Percentiles rank a stretch among this genome's conserved stretches.
These are phyloP conservation scores for Penicillium bialowiezense DNA, from an alignment of 495 filamentous ascomycete species.

Conservation along the genomic window DNA sequence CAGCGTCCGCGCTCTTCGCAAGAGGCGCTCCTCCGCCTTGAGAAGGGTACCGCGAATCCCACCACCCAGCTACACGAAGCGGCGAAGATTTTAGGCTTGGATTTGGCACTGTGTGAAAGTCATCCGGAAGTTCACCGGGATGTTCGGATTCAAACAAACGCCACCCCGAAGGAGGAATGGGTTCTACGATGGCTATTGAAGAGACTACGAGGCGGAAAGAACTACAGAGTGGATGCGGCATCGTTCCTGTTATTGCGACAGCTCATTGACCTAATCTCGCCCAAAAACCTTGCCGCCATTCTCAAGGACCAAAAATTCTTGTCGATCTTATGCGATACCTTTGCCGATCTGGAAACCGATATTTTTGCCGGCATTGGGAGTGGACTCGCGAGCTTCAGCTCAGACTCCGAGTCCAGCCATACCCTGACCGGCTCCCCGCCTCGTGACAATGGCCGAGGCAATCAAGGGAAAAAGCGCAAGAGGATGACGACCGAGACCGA, in stretches of 20 bases:
- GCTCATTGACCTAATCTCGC: slow-evolving; percentile 43
- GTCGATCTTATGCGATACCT: slow-evolving; percentile 37
- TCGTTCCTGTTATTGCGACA: slow-evolving; percentile 51
- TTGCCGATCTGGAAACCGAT: slow-evolving; percentile 38
- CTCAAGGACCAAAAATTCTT: slow-evolving; percentile 51
- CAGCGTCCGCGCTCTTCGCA: slow-evolving; percentile 45
- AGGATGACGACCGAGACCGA: slow-evolving; percentile 33
- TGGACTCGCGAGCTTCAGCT: slow-evolving; percentile 19
- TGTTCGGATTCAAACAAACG: slow-evolving; percentile 20
- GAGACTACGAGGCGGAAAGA: slow-evolving; percentile 47
- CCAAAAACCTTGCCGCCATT: slow-evolving; percentile 45
- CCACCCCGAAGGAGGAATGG: slow-evolving; percentile 61
- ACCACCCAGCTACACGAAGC: slow-evolving; percentile 43
- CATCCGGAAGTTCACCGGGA: slow-evolving; percentile 32
- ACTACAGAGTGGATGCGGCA: slow-evolving; percentile 40
- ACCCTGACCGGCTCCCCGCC: slow-evolving; percentile 38
- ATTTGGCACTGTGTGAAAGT: slow-evolving; percentile 35
- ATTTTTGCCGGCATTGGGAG: slow-evolving; percentile 30
- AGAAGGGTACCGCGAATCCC: slow-evolving; percentile 46
- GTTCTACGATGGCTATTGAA: slow-evolving; percentile 66
- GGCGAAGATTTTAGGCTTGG: slow-evolving; percentile 46
- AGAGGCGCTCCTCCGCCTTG: slow-evolving; percentile 50
- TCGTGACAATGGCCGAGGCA: slow-evolving; percentile 23
- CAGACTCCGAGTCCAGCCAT: slow-evolving; percentile 36
- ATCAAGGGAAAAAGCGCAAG: slow-evolving; percentile 48